phyloP scores from a whole-genome alignment of 139 green algal genomes.

The Volvox africanus region DNA sequence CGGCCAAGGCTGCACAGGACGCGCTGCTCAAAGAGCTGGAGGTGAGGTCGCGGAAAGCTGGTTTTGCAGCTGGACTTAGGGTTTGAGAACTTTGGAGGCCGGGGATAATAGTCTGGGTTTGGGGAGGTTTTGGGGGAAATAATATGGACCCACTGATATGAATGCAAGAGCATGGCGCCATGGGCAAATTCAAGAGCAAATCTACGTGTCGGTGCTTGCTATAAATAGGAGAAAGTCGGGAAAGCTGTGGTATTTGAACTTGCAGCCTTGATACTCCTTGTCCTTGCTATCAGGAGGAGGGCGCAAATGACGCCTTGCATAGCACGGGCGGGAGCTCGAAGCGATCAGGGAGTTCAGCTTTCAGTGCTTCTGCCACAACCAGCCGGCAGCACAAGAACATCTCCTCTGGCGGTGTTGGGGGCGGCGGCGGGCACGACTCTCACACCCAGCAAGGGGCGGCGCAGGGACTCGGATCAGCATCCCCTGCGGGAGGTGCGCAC shows the following conservation, averaged over 20 bases:
- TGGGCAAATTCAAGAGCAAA: too few relatives aligned
- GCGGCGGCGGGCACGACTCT: neutral
- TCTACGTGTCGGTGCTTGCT: too few relatives aligned
- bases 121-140: too few relatives aligned
- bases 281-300: slow-evolving; percentile 22
- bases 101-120: too few relatives aligned
- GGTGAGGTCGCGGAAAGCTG: neutral
- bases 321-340: neutral
- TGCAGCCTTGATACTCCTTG: too few relatives aligned
- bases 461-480: neutral
- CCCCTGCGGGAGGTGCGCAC: neutral
- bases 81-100: too few relatives aligned
- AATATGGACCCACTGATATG: too few relatives aligned
- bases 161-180: too few relatives aligned
- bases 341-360: neutral
- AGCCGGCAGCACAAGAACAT: slow-evolving; percentile 11
- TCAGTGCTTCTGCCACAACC: neutral
- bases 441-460: neutral
- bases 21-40: slow-evolving; percentile 59
- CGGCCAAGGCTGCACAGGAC: slow-evolving; percentile 56
- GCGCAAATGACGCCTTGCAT: neutral
- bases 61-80: too few relatives aligned
- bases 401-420: neutral
- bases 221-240: too few relatives aligned
- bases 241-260: too few relatives aligned